Base-by-base conservation (phyloP, 2,329 filamentous ascomycete genomes). In the Ploettnerulaceae sp. region DNA sequence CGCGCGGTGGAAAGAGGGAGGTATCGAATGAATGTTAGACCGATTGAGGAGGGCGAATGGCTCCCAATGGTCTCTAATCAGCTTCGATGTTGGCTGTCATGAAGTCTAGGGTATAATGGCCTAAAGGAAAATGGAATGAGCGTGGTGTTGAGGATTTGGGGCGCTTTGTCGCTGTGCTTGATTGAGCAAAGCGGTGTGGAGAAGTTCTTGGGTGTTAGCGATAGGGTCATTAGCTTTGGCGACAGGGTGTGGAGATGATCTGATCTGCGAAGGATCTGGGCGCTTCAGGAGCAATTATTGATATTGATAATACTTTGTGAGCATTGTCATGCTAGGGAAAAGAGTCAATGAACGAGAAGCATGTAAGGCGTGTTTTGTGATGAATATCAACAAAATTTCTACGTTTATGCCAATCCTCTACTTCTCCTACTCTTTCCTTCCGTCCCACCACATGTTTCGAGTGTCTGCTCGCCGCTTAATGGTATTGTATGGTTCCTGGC, bases 21-120 rank as follows among this genome's bases (percentile, higher is more conserved):
- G 35, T 42, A 48, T 34, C 43, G 47, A 54, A 35, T 42, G 47
- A 37, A 54, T 20, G 48, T 44, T 20, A 12, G 29, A 46, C 48
- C 51, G 51, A 54, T 52, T 50, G 48, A 44, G 44, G 36, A 40
- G 17, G 28, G 47, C 31, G 15, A 34, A 43, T 17, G 25, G 24
- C 47, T 53, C 50, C 47, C 52, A 51, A 51, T 43, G 45, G 42
- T 44, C 34, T 49, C 21, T 22, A 41, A 35, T 34, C 21, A 25
- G 45, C 49, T 25, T 47, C 51, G 29, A 39, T 17, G 38, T 41
- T 33, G 24, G 35, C 37, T 38, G 45, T 42, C 55, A 54, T 56
- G 47, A 49, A 52, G 50, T 53, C 43, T 53, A 51, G 47, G 45
- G 38, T 33, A 53, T 50, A 44, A 43, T 35, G 24, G 40, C 29